Evolutionary conservation across 108 stramenopile species (phyloP).

Genomic region (Pelagomonas calceolata): DNA sequence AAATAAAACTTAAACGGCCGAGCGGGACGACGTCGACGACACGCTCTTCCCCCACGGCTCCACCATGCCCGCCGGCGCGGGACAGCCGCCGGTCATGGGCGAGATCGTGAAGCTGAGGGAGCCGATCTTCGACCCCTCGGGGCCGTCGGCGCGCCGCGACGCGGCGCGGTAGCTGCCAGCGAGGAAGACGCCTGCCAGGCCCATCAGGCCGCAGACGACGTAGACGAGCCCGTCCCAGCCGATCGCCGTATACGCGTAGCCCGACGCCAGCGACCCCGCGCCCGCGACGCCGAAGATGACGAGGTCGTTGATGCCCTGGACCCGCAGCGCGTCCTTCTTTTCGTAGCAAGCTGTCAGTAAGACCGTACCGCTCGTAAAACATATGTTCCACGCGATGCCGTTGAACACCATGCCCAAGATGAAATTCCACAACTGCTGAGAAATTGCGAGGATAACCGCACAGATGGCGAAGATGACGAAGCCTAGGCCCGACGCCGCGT

Average conservation of each 20-base stretch:
- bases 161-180: no score
- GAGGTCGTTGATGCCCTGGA: slow-evolving; percentile 18
- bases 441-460: background rate
- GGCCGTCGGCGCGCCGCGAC: no score
- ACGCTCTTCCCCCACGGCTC: no score
- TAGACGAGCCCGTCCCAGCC: background rate
- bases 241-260: background rate
- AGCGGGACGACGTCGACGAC: no score
- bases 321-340: slow-evolving; percentile 1
- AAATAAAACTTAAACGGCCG: no score
- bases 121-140: no score
- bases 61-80: no score
- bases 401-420: slow-evolving; percentile 10
- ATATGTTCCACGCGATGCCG: slow-evolving; percentile 17
- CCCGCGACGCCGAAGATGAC: slow-evolving; percentile 13
- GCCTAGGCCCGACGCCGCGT: background rate
- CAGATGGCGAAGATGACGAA: slow-evolving; percentile 5
- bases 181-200: no score
- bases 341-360: slow-evolving; percentile 10
- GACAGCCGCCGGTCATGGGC: no score
- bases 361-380: slow-evolving; percentile 13
- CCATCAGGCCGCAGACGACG: background rate
- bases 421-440: background rate
- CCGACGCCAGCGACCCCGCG: slow-evolving; percentile 1
- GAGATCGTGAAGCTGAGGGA: no score